phyloP scores from a whole-genome alignment of 257 asterid genomes.

The Nicotiana knightiana region DNA sequence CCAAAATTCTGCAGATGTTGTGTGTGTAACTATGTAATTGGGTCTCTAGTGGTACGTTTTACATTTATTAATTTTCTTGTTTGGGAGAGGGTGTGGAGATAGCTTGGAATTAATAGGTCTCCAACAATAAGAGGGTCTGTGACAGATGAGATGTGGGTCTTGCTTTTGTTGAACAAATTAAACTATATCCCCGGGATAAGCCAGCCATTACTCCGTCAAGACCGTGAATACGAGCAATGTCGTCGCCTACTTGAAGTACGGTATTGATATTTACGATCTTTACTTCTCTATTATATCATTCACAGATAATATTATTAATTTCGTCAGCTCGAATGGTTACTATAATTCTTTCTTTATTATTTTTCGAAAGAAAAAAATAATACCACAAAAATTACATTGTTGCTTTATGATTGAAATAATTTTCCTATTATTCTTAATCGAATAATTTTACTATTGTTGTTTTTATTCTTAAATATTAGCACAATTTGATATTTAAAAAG shows the following conservation, averaged over 20 bases:
- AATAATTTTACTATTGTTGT: neutral
- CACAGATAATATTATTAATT: too few species aligned
- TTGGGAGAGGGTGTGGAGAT: neutral
- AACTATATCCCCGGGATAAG: neutral
- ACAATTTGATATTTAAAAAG: neutral
- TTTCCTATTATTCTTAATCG: neutral
- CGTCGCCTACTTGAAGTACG: too few species aligned
- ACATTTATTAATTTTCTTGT: neutral
- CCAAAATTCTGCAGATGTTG: neutral
- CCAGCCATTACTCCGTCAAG: too few species aligned
- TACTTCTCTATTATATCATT: too few species aligned
- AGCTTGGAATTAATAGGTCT: constrained; percentile 1
- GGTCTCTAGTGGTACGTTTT: neutral
- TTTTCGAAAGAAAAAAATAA: too few species aligned
- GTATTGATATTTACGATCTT: too few species aligned
- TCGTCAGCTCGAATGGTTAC: too few species aligned
- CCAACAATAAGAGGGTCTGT: neutral
- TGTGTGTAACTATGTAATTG: neutral
- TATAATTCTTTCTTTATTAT: too few species aligned
- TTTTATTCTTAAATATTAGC: neutral
- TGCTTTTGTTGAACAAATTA: neutral
- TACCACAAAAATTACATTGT: neutral
- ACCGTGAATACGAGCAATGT: too few species aligned
- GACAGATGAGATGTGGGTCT: neutral
- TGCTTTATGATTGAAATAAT: neutral